These are phyloP conservation scores for Beauveria scarabaeidicola DNA, from an alignment of 2,329 filamentous ascomycete species.

Conservation along the genomic window DNA sequence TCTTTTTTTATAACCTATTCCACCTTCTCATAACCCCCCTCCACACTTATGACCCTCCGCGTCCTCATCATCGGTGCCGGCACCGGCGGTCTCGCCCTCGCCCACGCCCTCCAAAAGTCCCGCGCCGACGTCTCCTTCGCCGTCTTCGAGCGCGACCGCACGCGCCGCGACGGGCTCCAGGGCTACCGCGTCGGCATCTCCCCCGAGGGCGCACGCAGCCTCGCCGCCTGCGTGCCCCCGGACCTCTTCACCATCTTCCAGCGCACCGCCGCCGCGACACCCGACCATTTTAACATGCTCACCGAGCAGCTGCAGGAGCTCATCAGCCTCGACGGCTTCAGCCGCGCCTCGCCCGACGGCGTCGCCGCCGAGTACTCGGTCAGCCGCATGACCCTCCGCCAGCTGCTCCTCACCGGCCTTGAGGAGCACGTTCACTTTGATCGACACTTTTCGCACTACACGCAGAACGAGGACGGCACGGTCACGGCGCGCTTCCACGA, in stretches of 20 bases:
- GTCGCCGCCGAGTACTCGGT: conserved; percentile 14
- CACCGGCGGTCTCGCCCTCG: conserved; percentile 14
- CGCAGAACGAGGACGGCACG: conserved; percentile 10
- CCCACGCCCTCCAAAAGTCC: conserved; percentile 13
- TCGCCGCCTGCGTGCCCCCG: conserved; percentile 11
- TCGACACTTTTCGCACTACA: conserved; percentile 13
- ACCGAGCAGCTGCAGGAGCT: conserved; percentile 12
- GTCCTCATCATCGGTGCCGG: conserved; percentile 16
- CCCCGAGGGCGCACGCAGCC: conserved; percentile 14
- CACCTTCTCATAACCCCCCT: too few species aligned
- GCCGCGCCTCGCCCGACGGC: conserved; percentile 9
- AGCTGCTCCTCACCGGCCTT: conserved; percentile 14
- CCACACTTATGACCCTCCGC: conserved; percentile 5
- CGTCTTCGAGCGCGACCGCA: conserved; percentile 16
- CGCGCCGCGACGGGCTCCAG: conserved; percentile 13
- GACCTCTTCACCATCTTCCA: conserved; percentile 14
- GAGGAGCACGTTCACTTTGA: conserved; percentile 14
- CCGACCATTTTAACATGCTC: conserved; percentile 12
- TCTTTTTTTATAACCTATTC: too few species aligned
- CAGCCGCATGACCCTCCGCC: conserved; percentile 14
- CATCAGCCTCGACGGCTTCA: conserved; percentile 10
- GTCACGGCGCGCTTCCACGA: conserved; percentile 14
- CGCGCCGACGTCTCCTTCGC: conserved; percentile 11
- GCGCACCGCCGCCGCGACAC: conserved; percentile 10
- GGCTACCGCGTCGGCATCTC: conserved; percentile 18